Conservation (phyloP, 2,329 filamentous ascomycete genomes). For the Phialophora tarda region DNA sequence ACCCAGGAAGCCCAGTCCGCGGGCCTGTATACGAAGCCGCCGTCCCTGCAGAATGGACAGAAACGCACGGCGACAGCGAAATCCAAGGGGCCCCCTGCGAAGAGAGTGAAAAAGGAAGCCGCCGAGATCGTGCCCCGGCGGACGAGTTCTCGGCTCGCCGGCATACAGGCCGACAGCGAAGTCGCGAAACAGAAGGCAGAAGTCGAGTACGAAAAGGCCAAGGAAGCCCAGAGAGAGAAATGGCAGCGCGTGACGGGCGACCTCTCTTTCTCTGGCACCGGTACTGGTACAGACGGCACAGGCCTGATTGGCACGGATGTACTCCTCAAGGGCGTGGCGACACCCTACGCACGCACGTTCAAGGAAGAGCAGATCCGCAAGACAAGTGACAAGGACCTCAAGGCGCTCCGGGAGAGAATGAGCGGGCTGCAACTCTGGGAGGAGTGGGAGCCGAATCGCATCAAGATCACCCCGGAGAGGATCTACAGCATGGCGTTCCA, state of each 20-base stretch:
- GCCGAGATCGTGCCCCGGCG: constrained; percentile 61
- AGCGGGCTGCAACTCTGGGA: constrained; percentile 78
- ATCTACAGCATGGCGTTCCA: constrained; percentile 90
- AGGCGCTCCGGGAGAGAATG: constrained; percentile 76
- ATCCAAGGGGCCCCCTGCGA: constrained; percentile 50
- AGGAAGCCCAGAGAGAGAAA: constrained; percentile 65
- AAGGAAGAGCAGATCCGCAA: constrained; percentile 80
- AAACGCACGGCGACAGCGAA: constrained; percentile 52
- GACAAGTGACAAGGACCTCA: constrained; percentile 77
- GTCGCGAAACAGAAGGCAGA: constrained; percentile 72
- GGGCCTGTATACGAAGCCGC: constrained; percentile 65
- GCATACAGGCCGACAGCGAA: constrained; percentile 70
- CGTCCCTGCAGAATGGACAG: constrained; percentile 55
- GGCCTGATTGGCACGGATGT: constrained; percentile 65
- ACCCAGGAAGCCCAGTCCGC: constrained; percentile 70
- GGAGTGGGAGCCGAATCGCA: constrained; percentile 82
- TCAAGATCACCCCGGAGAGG: constrained; percentile 88
- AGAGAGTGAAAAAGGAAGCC: constrained; percentile 68
- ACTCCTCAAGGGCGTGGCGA: constrained; percentile 67
- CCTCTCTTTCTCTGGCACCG: constrained; percentile 67
- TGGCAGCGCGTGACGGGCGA: constrained; percentile 68
- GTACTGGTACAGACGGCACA: constrained; percentile 46
- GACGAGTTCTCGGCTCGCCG: constrained; percentile 66
- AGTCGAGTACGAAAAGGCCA: constrained; percentile 63
- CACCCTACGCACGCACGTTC: constrained; percentile 84